phyloP scores from a whole-genome alignment of 1,284 basidiomycete species.

The Ganoderma multipileum region DNA sequence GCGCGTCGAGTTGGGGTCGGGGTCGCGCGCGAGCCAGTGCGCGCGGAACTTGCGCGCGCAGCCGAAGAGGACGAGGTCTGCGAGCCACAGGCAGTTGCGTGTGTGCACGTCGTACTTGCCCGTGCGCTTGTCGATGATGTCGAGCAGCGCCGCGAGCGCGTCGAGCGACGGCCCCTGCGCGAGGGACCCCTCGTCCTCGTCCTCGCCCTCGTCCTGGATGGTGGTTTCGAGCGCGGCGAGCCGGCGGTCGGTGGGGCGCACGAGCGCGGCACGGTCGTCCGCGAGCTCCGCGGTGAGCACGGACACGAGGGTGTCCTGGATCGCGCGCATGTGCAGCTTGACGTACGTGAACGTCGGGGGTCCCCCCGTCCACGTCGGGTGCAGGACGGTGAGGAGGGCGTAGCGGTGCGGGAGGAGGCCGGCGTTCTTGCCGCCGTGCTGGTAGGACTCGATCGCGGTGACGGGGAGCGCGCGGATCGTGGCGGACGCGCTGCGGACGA shows the following conservation, averaged over 20 bases:
- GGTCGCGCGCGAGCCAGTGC: constrained; percentile 8
- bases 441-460: constrained; percentile 1
- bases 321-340: constrained; percentile 4
- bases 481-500: not conserved
- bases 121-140: constrained; percentile 2
- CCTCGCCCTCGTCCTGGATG: not conserved
- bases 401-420: constrained; percentile 8
- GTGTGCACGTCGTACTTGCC: not conserved
- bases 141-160: constrained; percentile 11
- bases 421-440: not conserved
- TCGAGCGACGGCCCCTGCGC: constrained; percentile 14
- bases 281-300: not conserved
- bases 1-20: not conserved
- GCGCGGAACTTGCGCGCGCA: constrained; percentile 4
- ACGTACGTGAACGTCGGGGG: constrained; percentile 5
- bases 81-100: constrained; percentile 17
- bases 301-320: not conserved
- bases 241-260: not conserved
- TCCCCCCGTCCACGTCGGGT: not conserved
- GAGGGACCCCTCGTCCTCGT: too few relatives aligned
- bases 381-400: constrained; percentile 3
- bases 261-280: constrained; percentile 3
- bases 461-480: constrained; percentile 10
- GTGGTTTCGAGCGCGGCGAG: not conserved
- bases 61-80: constrained; percentile 14